phyloP scores from a whole-genome alignment of 805 yeast species.

The Lachancea lanzarotensis region DNA sequence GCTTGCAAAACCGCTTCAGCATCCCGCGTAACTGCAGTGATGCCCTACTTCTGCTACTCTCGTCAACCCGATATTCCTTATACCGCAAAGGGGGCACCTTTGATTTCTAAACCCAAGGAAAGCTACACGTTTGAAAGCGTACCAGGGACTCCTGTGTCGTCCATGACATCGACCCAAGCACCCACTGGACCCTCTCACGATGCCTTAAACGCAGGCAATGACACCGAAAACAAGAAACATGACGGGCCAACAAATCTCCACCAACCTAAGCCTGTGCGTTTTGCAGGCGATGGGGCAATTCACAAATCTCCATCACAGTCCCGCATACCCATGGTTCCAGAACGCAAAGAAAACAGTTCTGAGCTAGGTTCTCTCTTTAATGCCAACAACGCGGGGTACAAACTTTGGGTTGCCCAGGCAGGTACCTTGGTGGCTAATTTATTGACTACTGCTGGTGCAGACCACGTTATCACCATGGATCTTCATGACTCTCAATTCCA shows the following conservation, averaged over 20 bases:
- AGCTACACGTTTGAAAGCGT: constrained; percentile 45
- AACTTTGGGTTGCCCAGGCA: constrained; percentile 92
- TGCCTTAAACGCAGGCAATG: background rate
- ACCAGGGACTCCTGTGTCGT: constrained; percentile 43
- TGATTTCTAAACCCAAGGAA: constrained; percentile 34
- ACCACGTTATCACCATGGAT: constrained; percentile 95
- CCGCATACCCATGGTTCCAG: constrained; percentile 34
- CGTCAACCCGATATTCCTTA: constrained; percentile 94
- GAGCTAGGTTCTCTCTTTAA: constrained; percentile 32
- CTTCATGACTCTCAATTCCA: constrained; percentile 97
- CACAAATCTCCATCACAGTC: constrained; percentile 22
- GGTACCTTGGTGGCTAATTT: constrained; percentile 89
- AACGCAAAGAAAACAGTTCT: constrained; percentile 23
- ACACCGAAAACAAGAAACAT: background rate
- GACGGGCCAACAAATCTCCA: constrained; percentile 11
- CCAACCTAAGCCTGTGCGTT: constrained; percentile 9
- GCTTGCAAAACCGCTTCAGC: constrained; percentile 93
- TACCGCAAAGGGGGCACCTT: constrained; percentile 70
- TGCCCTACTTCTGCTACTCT: constrained; percentile 92
- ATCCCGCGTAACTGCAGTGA: constrained; percentile 77
- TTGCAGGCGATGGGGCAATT: constrained; percentile 7
- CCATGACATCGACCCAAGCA: constrained; percentile 20
- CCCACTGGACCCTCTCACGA: constrained; percentile 11
- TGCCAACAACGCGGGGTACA: constrained; percentile 58
- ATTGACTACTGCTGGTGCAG: constrained; percentile 89